Evolutionary conservation across 768 basidiomycete species (phyloP), one percentile per base, ranked within the genome.

Genomic region (Lactarius vividus): DNA sequence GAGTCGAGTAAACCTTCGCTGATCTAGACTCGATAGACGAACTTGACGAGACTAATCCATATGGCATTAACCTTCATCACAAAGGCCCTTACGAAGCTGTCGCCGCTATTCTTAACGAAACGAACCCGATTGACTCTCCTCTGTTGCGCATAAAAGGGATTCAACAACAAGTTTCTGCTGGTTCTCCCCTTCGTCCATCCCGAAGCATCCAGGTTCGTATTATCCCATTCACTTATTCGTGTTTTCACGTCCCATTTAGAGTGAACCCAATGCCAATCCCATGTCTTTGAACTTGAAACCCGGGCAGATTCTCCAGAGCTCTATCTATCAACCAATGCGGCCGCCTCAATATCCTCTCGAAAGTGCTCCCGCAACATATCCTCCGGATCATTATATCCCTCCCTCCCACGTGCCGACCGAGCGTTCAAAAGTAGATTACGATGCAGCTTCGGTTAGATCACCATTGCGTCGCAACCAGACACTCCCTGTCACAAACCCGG

Each of bases 61-160:
- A 86, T 64, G 90, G 90, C 4, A 66, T 80, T 9, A 75, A 79
- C 20, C 76, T 88, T 67, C 91, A 92, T 72, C 89, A 92, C 70
- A 79, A 78, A 37, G 87, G 89, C 0, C 89, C 89, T n/a, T 93
- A 92, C 71, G 88, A 92, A 72, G 88, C 82, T 2, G 80, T 83
- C 46, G 73, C 73, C 44, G 70, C 68, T 42, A 59, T 66, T 31
- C 68, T 70, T 31, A 56, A 57, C 58, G 62, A 61, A 37, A 55
- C 62, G 4, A 59, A 57, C 33, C 62, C 64, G n/a, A 39, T 66
- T 23, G 65, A 59, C 28, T 65, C 68, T 49, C 67, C 61, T 42
- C 28, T 64, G 4, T 20, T 69, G 35, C 63, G 57, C 26, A 61
- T 29, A 33, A 39, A 62, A 35, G 37, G 67, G 23, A 40, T 62